Evolutionary conservation across 1,139 yeast species (phyloP).

Genomic region (Hyphopichia burtonii): DNA sequence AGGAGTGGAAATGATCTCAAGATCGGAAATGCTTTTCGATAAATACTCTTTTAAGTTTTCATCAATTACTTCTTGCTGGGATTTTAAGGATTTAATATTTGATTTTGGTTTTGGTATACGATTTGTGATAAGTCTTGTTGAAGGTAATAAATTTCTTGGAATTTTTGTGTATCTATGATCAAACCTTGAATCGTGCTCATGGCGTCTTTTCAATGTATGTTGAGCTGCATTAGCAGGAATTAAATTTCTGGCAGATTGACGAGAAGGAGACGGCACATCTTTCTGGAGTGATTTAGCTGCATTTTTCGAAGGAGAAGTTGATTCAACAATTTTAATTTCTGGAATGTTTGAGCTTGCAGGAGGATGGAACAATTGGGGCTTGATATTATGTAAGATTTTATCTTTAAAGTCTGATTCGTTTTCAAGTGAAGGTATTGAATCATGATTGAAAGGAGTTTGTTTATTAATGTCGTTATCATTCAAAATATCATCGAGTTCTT

Average conservation of each 20-base stretch:
- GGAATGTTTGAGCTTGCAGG: background rate
- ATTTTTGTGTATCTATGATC: background rate
- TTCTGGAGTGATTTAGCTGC: background rate
- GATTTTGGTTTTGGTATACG: conserved; percentile 7
- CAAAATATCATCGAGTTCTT: background rate
- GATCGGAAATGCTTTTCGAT: conserved; percentile 25
- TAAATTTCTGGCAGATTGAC: too few species aligned
- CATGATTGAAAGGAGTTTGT: background rate
- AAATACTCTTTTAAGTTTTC: conserved; percentile 25
- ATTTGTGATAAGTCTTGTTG: conserved; percentile 2
- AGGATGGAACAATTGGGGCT: conserved; percentile 1
- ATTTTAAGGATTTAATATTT: conserved; percentile 16
- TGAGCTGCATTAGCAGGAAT: background rate
- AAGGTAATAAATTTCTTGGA: conserved; percentile 1
- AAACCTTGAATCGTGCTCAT: background rate
- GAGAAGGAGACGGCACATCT: background rate
- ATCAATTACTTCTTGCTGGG: conserved; percentile 18
- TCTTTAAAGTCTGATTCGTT: background rate
- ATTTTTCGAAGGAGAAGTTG: background rate
- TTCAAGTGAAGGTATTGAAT: background rate
- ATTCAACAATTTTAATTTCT: background rate
- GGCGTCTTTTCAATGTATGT: background rate
- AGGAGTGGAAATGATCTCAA: conserved; percentile 42
- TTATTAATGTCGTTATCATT: background rate
- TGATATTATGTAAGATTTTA: background rate